Base-by-base conservation (phyloP, 2,329 filamentous ascomycete species). In the Cytospora leucostoma region DNA sequence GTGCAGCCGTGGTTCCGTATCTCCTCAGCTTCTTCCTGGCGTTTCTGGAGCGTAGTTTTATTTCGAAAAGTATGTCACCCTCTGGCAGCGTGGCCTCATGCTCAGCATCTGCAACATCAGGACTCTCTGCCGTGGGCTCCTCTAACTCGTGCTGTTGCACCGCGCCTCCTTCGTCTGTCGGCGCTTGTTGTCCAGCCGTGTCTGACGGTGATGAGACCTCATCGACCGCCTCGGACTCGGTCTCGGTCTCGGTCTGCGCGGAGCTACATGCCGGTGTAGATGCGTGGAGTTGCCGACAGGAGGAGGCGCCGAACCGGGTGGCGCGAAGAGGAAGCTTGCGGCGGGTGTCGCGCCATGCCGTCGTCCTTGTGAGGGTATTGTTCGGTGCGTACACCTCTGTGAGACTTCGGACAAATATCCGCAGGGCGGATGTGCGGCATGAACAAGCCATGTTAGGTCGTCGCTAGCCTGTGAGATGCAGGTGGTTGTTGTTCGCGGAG, bases 371-470 rank as follows among this genome's bases (percentile, higher is more conserved):
- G 35, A 60, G 13, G 17, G 35, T 47, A 11, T 32, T 53, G 21
- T 67, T 61, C 12, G 72, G 70, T 50, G 69, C 68, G 62, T 80
- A 77, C 34, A 78, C 70, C 66, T 80, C 76, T 3, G 73, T 72
- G 34, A 84, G 72, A 35, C 76, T 80, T 65, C 77, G 78, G 13
- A 83, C 71, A 64, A 85, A 84, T n/a, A 79, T 74, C 60, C 75
- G 74, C 68, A 82, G 71, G 10, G 82, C 75, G 35, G 75, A 73
- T 7, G 74, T 75, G 63, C 80, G 78, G 66, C 82, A 85, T 27
- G 77, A 72, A 69, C 82, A 84, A 65, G 70, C 75, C 82, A 84
- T 84, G 55, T 65, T 70, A 65, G 58, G 40, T 17, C 15, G 3
- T n/a, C 12, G 50, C 32, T 33, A 11, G 19, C 35, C n/a, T 38